Evolutionary conservation across 495 filamentous ascomycete species (phyloP).

Genomic region (Aspergillus conjunctus): DNA sequence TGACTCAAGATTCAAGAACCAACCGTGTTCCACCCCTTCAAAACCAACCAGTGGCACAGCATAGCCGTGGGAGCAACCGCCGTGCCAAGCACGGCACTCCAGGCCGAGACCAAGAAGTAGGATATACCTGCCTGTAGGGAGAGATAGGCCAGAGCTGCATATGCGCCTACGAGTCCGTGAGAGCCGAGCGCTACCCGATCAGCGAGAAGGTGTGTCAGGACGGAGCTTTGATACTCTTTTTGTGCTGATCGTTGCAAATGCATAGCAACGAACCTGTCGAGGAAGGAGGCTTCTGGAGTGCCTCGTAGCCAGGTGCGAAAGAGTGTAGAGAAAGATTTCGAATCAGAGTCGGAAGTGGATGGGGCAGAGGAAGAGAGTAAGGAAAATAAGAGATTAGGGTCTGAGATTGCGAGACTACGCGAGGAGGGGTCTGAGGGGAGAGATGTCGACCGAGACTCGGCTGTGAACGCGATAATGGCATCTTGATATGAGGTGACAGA

Average conservation of each 20-base stretch:
- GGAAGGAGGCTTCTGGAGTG: background rate
- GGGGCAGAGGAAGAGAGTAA: background rate
- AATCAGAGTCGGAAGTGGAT: background rate
- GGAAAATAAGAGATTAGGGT: background rate
- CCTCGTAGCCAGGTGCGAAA: background rate
- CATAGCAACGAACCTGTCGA: background rate
- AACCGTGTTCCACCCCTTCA: background rate
- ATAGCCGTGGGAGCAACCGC: background rate
- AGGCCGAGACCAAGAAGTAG: background rate
- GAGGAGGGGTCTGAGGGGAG: slow-evolving; percentile 8
- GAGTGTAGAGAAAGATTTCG: background rate
- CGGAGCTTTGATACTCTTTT: background rate
- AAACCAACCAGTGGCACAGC: background rate
- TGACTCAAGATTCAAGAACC: background rate
- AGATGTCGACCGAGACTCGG: background rate
- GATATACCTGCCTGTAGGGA: background rate
- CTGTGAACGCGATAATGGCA: background rate
- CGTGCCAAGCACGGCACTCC: background rate
- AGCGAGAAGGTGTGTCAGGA: background rate
- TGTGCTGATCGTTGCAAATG: background rate
- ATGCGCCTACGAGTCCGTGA: background rate
- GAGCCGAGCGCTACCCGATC: background rate
- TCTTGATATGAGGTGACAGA: slow-evolving; percentile 5
- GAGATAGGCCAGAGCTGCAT: background rate
- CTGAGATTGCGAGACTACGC: slow-evolving; percentile 5